phyloP scores from a whole-genome alignment of 73 alveolate genomes.

The Tetrahymena borealis region DNA sequence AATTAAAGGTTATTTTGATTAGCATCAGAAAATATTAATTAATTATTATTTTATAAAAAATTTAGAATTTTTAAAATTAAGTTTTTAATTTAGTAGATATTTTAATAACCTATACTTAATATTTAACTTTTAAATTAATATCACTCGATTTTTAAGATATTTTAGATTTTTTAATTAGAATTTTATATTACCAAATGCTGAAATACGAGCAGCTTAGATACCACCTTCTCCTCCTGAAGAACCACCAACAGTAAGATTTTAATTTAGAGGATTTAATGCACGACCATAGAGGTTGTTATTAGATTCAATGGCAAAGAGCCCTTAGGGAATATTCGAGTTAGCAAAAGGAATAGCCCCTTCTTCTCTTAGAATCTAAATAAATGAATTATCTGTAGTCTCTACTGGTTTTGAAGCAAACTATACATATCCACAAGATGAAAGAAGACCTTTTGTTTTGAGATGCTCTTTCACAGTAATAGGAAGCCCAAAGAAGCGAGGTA shows the following conservation, averaged over 20 bases:
- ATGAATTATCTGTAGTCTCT: constrained; percentile 21
- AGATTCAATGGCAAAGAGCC: constrained; percentile 11
- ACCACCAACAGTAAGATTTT: constrained; percentile 56
- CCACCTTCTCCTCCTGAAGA: constrained; percentile 71
- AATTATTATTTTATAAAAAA: too few relatives aligned
- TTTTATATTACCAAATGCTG: constrained; percentile 56
- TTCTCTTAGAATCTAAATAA: constrained; percentile 20
- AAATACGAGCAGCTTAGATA: constrained; percentile 32
- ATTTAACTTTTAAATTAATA: too few relatives aligned
- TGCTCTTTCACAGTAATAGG: neutral
- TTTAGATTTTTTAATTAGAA: too few relatives aligned
- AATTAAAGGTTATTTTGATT: too few relatives aligned
- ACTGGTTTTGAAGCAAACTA: neutral
- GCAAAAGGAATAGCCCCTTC: constrained; percentile 56
- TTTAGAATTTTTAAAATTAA: too few relatives aligned
- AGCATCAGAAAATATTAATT: too few relatives aligned
- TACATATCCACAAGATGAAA: neutral
- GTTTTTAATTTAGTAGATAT: too few relatives aligned
- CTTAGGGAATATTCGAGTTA: constrained; percentile 38
- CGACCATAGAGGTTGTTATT: constrained; percentile 38
- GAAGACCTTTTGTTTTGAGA: neutral
- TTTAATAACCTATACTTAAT: too few relatives aligned
- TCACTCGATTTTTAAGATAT: too few relatives aligned
- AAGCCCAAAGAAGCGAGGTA: neutral
- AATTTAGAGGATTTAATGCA: constrained; percentile 19